phyloP scores from a whole-genome alignment of 1,139 yeast species.

The Pichia sp. region DNA sequence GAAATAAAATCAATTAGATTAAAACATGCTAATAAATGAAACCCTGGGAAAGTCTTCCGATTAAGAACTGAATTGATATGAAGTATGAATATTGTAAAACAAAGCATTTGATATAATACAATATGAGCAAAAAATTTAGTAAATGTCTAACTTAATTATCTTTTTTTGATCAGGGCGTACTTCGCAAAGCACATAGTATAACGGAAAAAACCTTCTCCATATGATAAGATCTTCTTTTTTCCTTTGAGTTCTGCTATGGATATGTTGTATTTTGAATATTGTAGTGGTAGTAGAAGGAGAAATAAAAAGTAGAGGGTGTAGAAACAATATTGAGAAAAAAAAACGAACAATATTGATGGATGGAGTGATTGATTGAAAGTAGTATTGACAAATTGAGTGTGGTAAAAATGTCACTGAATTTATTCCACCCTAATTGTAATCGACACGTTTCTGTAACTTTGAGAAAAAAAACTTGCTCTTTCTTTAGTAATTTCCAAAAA shows the following conservation, averaged over 20 bases:
- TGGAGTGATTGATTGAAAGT: not conserved
- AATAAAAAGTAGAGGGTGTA: not conserved
- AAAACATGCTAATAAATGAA: not conserved
- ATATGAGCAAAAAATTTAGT: not conserved
- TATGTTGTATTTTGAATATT: slow-evolving; percentile 1
- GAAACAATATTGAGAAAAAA: not conserved
- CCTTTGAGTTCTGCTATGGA: slow-evolving; percentile 10
- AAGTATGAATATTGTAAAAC: not conserved
- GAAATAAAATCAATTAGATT: not conserved
- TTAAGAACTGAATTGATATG: not conserved
- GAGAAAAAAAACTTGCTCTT: slow-evolving; percentile 5
- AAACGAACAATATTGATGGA: not conserved
- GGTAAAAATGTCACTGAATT: not conserved
- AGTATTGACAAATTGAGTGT: not conserved
- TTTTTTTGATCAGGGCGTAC: not conserved
- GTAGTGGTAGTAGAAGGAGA: not conserved
- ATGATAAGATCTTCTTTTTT: not conserved
- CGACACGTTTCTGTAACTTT: slow-evolving; percentile 4
- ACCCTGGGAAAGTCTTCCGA: not conserved
- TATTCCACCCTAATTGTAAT: slow-evolving; percentile 10
- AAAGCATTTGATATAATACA: slow-evolving; percentile 1
- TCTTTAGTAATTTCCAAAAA: slow-evolving; percentile 9
- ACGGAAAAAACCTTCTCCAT: slow-evolving; percentile 1
- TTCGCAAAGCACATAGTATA: not conserved
- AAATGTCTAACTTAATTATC: not conserved